Base-by-base conservation (phyloP, 306 rosid genomes). In the Quercus engelmannii region DNA sequence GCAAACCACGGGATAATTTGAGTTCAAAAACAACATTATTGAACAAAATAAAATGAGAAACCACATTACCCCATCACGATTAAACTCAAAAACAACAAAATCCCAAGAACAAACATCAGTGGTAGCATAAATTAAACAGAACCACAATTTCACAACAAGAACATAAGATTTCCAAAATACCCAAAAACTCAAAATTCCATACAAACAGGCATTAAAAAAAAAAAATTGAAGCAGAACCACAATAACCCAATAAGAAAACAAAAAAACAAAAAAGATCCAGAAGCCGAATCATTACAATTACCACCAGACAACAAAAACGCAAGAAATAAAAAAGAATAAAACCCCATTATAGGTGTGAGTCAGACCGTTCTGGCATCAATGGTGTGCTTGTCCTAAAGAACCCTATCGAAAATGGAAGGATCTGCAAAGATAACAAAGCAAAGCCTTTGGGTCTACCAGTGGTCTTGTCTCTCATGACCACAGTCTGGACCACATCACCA, bases 291-390 rank as follows among this genome's bases (percentile, higher is more conserved):
- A 33, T 33, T 8, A 28, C 70, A 15, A 38, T 18, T 18, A n/a
- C 0, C 31, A 3, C 49, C 52, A 19, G 51, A 28, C 43, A 72
- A 5, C 64, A 19, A 71, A 19, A 28, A 54, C 64, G 7, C 52
- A 30, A 10, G 19, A 28, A 26, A 38, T 6, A 26, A 25, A 74
- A 31, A 41, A 33, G 76, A 69, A n/a, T 12, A n/a, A 9, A 8
- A 14, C n/a, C 81, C 33, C 26, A 68, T 9, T 33, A 59, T 23
- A 21, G 21, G 55, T 19, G 19, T 8, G 5, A 41, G 31, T 31
- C 76, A 72, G 76, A 91, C 97, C 97, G 95, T 88, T 93, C 97
- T 90, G 11, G 97, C 99, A 63, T 94, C 99, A 41, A 94, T 88
- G 65, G 88, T 87, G 54, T 94, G 99, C 65, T 86, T 88, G 52